These are phyloP conservation scores for Fusarium decemcellulare DNA, from an alignment of 2,329 filamentous ascomycete species.

Conservation along the genomic window DNA sequence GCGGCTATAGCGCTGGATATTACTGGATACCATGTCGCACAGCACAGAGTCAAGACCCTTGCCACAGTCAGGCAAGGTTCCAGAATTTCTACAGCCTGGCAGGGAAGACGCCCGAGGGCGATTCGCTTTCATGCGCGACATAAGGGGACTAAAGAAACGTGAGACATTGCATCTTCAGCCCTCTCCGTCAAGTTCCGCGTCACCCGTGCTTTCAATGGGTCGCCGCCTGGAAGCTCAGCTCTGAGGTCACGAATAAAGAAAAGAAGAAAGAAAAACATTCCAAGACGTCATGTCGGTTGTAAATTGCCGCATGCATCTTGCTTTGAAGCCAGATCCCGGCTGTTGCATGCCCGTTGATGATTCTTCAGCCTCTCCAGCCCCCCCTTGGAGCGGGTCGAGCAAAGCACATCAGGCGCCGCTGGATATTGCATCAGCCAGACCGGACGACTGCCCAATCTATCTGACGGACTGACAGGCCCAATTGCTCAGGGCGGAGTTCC, in stretches of 20 bases:
- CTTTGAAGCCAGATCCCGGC: slow-evolving; percentile 5
- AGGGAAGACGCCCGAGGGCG: neutral
- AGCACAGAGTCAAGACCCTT: slow-evolving; percentile 11
- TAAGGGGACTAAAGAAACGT: neutral
- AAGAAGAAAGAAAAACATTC: neutral
- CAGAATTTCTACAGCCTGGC: slow-evolving; percentile 2
- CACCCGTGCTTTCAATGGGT: neutral
- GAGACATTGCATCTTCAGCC: slow-evolving; percentile 25
- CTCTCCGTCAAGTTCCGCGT: slow-evolving; percentile 20
- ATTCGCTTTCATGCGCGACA: slow-evolving; percentile 31
- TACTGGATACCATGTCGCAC: slow-evolving; percentile 11
- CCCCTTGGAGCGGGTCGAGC: neutral
- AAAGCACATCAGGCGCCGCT: neutral
- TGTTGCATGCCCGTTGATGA: neutral
- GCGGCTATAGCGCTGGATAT: neutral
- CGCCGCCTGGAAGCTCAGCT: slow-evolving; percentile 15
- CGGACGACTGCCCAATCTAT: neutral
- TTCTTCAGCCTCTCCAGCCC: neutral
- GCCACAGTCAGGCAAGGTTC: slow-evolving; percentile 18
- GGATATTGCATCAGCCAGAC: neutral
- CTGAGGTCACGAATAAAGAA: slow-evolving; percentile 18
- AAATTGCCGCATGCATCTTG: slow-evolving; percentile 25
- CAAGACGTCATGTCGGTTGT: slow-evolving; percentile 18
- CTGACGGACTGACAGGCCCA: slow-evolving; percentile 5
- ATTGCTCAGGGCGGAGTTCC: neutral